Conservation (phyloP, 495 filamentous ascomycete genomes). For the Thermothielavioides terrestris region DNA sequence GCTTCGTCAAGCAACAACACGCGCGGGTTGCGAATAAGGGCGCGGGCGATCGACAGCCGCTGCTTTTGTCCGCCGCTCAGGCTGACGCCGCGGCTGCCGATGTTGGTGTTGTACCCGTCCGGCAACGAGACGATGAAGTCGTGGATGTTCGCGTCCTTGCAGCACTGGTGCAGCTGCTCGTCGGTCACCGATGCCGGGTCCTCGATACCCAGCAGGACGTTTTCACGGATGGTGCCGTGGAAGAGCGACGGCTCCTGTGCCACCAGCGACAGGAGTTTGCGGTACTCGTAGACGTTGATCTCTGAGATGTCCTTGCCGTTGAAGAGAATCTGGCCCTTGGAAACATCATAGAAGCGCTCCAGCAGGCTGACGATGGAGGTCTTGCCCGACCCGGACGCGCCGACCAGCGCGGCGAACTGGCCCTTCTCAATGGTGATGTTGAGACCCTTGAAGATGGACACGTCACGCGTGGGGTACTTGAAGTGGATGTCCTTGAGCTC, state of each 20-base stretch:
- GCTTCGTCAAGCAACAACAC: constrained; percentile 73
- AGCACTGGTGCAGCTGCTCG: constrained; percentile 47
- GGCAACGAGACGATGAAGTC: constrained; percentile 56
- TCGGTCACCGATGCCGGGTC: constrained; percentile 34
- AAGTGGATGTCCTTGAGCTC: constrained; percentile 51
- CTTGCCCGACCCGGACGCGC: constrained; percentile 65
- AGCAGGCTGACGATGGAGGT: constrained; percentile 57
- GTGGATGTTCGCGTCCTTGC: constrained; percentile 51
- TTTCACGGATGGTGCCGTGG: constrained; percentile 50
- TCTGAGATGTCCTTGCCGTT: constrained; percentile 42
- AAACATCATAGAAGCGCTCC: constrained; percentile 54
- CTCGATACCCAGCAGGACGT: constrained; percentile 48
- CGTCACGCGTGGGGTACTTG: constrained; percentile 47
- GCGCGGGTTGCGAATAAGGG: constrained; percentile 61
- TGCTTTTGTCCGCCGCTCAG: constrained; percentile 75
- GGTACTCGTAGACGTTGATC: constrained; percentile 41
- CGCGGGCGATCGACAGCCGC: constrained; percentile 64
- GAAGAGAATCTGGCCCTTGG: constrained; percentile 43
- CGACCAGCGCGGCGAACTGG: constrained; percentile 61
- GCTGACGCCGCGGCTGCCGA: constrained; percentile 51
- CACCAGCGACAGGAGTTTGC: constrained; percentile 49
- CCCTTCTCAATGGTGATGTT: constrained; percentile 54
- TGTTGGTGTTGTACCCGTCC: constrained; percentile 50
- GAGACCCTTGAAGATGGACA: constrained; percentile 43
- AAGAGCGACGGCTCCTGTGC: constrained; percentile 53